Conservation (phyloP, 148 eudicot species). For the Silene uniflora region DNA sequence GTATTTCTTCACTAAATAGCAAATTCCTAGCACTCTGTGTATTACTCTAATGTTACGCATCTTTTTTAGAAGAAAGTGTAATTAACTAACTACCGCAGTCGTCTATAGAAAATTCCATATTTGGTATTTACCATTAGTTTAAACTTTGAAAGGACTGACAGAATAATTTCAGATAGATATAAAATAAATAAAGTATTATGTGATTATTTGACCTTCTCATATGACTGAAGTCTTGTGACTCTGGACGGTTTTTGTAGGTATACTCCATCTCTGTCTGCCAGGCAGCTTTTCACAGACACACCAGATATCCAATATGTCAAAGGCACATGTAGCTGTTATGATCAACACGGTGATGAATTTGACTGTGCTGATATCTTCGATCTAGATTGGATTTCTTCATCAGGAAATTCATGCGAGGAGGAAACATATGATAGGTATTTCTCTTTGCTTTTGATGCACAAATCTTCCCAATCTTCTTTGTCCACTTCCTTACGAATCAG, state of each 20-base stretch:
- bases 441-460: background rate
- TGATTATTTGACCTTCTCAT: background rate
- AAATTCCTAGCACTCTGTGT: background rate
- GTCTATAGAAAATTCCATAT: background rate
- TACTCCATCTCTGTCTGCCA: slow-evolving; percentile 59
- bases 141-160: background rate
- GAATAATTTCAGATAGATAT: background rate
- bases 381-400: slow-evolving; percentile 85
- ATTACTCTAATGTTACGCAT: background rate
- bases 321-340: slow-evolving; percentile 43
- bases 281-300: slow-evolving; percentile 53
- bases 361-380: slow-evolving; percentile 79
- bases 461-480: background rate
- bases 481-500: background rate
- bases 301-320: slow-evolving; percentile 36
- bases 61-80: background rate
- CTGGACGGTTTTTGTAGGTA: slow-evolving; percentile 41
- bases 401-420: slow-evolving; percentile 91
- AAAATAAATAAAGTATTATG: background rate
- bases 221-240: background rate
- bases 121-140: background rate
- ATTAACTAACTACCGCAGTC: background rate
- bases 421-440: slow-evolving; percentile 71
- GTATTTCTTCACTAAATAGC: background rate
- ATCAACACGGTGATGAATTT: slow-evolving; percentile 53